Evolutionary conservation across 2,329 filamentous ascomycete genomes (phyloP).

Genomic region (Rachicladosporium sp.): DNA sequence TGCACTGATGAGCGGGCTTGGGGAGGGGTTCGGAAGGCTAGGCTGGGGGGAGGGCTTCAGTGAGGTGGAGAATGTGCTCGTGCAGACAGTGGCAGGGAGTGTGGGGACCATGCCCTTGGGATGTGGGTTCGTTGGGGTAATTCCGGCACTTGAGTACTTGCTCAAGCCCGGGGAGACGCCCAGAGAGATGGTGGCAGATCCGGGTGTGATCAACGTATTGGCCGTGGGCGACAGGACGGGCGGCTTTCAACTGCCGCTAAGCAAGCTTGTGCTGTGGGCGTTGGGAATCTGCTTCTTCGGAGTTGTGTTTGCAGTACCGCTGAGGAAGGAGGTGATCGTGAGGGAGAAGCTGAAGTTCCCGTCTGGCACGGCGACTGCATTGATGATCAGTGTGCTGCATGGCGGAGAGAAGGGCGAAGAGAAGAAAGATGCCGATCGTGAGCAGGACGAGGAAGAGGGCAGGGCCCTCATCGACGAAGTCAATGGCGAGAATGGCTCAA

Average conservation of each 20-base stretch:
- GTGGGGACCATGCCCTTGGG: constrained; percentile 96
- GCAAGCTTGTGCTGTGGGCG: constrained; percentile 79
- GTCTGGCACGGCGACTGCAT: constrained; percentile 85
- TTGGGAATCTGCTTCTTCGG: constrained; percentile 92
- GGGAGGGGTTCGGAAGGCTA: constrained; percentile 11
- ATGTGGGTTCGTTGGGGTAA: constrained; percentile 88
- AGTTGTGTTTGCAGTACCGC: constrained; percentile 86
- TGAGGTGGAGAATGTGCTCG: constrained; percentile 89
- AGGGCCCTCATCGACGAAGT: constrained; percentile 21
- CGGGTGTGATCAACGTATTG: constrained; percentile 10
- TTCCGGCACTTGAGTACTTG: constrained; percentile 83
- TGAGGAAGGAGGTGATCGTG: constrained; percentile 85
- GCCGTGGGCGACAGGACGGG: constrained; percentile 10
- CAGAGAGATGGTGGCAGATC: constrained; percentile 9
- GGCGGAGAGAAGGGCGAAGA: constrained; percentile 35
- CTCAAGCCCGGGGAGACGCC: constrained; percentile 56
- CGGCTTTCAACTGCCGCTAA: constrained; percentile 36
- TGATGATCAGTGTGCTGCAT: constrained; percentile 85
- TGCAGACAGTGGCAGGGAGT: constrained; percentile 88
- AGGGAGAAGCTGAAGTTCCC: constrained; percentile 87
- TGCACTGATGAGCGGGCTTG: constrained; percentile 51
- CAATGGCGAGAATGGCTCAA: not conserved
- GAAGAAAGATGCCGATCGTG: constrained; percentile 13
- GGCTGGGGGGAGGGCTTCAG: constrained; percentile 53
- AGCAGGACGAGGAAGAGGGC: constrained; percentile 21